Percentiles rank a stretch among this genome's conserved stretches.
phyloP scores from a whole-genome alignment of 2,329 filamentous ascomycete genomes.

The Emericellopsis atlantica region DNA sequence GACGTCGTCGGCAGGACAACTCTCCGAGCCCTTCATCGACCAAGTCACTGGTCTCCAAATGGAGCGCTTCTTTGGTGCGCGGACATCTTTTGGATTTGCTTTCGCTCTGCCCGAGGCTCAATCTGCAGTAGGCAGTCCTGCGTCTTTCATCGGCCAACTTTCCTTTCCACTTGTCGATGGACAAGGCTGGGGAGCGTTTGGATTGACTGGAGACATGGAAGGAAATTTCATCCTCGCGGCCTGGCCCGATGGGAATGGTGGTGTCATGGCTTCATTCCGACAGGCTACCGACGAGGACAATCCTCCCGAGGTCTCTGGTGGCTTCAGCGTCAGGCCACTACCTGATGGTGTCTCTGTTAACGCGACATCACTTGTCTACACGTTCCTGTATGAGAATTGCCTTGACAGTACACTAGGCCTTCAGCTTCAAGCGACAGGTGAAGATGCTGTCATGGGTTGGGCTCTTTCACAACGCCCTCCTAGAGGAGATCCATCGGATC shows the following conservation, averaged over 20 bases:
- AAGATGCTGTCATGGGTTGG: conserved; percentile 21
- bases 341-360: conserved; percentile 27
- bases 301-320: conserved; percentile 26
- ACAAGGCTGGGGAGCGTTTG: conserved; percentile 30
- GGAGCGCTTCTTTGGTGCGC: conserved; percentile 23
- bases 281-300: conserved; percentile 27
- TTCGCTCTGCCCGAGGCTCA: conserved; percentile 24
- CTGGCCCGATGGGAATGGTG: conserved; percentile 25
- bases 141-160: conserved; percentile 30
- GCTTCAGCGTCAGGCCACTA: conserved; percentile 25
- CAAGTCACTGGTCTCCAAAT: conserved; percentile 18
- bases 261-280: conserved; percentile 27
- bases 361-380: conserved; percentile 27
- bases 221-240: conserved; percentile 28
- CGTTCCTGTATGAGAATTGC: conserved; percentile 29
- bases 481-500: conserved; percentile 8
- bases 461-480: conserved; percentile 13
- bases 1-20: neutral
- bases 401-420: conserved; percentile 14
- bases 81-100: conserved; percentile 24
- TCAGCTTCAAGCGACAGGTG: conserved; percentile 9
- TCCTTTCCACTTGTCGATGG: conserved; percentile 24
- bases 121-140: neutral
- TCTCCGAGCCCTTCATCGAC: conserved; percentile 14
- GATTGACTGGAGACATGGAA: conserved; percentile 29